Base-by-base conservation (phyloP, 768 basidiomycete genomes). In the Leucogyrophana mollusca region DNA sequence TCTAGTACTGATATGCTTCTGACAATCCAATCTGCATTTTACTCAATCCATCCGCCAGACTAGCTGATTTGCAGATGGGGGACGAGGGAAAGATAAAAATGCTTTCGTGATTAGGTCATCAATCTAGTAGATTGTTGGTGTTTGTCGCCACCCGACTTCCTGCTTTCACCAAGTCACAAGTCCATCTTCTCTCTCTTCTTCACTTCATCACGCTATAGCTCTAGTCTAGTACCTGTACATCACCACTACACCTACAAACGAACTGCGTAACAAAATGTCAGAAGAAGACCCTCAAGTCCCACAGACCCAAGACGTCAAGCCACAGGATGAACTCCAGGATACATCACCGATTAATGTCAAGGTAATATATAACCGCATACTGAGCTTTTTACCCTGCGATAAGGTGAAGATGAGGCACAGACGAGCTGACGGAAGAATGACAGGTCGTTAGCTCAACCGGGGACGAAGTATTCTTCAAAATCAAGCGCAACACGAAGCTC, bases 391-490 rank as follows among this genome's bases (percentile, higher is more conserved):
- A 33, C 25, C 40, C 20, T 21, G 21, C 22, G 37, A 38, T 35
- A 18, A 51, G 24, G 35, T 24, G 10, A 22, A 24, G 45, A 40
- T 45, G 27, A 34, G 23, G 43, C 33, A 16, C 30, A 9, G 16
- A 30, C 30, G 23, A 10, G 18, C 20, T 17, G 16, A 17, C 25
- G 21, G 4, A 6, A 21, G 16, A 10, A 24, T 16, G 1, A 4
- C 10, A 92, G 90, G 90, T 92, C 39, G 79, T 85, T 36, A 83
- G 79, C 54, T 76, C 86, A 30, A 64, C 71, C 10, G 90, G 90
- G 47, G 90, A 94, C 25, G 92, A 94, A 64, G 90, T 95, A 21
- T 95, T 88, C 70, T 96, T 96, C 79, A 95, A 96, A 78, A 94
- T 96, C 72, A 96, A 94, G 72, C 82, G 87, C 60, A 88, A 79